Evolutionary conservation across 768 basidiomycete genomes (phyloP).

Genomic region (Calocera cornea): DNA sequence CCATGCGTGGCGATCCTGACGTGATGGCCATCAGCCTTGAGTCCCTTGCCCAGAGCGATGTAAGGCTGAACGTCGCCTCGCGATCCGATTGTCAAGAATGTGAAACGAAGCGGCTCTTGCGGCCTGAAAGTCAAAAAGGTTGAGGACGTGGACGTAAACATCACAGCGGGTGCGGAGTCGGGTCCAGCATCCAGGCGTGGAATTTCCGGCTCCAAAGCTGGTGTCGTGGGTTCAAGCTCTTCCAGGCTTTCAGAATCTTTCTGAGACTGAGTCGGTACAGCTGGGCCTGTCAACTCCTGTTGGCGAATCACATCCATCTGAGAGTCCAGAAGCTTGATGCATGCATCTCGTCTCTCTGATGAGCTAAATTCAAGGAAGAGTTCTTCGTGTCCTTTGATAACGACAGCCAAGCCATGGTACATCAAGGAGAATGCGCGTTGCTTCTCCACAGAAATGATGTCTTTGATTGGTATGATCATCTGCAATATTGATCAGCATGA

Average conservation of each 20-base stretch:
- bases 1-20: conserved; percentile 88
- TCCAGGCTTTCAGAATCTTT: conserved; percentile 70
- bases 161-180: conserved; percentile 70
- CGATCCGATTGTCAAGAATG: conserved; percentile 90
- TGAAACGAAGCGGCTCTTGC: conserved; percentile 67
- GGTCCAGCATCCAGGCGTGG: conserved; percentile 43
- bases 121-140: conserved; percentile 97
- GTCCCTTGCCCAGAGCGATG: conserved; percentile 84
- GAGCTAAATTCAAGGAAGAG: conserved; percentile 89
- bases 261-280: conserved; percentile 37
- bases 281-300: conserved; percentile 31
- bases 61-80: conserved; percentile 97
- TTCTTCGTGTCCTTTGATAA: conserved; percentile 93
- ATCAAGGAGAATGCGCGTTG: conserved; percentile 81
- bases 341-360: conserved; percentile 65
- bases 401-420: conserved; percentile 75
- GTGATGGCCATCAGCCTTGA: conserved; percentile 78
- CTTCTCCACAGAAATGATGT: conserved; percentile 72
- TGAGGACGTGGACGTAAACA: conserved; percentile 93
- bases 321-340: conserved; percentile 57
- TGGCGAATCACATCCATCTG: conserved; percentile 63
- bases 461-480: conserved; percentile 91
- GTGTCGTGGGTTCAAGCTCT: conserved; percentile 52
- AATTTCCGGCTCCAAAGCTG: conserved; percentile 29
- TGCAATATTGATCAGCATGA: conserved; percentile 22